These are phyloP conservation scores for Clitopilus hobsonii DNA, from an alignment of 768 basidiomycete genomes.

Conservation along the genomic window DNA sequence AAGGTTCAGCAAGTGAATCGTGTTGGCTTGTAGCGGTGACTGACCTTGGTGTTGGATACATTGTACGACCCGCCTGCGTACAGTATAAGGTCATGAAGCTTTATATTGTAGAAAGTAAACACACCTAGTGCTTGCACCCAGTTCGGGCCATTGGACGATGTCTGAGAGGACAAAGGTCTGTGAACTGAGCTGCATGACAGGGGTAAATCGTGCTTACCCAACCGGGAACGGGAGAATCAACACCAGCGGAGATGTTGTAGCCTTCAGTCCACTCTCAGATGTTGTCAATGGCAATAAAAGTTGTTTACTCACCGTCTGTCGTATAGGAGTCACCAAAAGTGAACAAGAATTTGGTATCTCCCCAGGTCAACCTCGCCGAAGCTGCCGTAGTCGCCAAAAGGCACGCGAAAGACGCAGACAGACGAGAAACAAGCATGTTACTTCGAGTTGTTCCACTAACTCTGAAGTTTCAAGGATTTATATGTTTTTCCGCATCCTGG, in stretches of 20 bases:
- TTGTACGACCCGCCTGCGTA: constrained; percentile 46
- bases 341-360: constrained; percentile 49
- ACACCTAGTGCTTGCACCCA: constrained; percentile 36
- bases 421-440: not conserved
- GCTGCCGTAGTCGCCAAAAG: constrained; percentile 1
- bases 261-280: constrained; percentile 22
- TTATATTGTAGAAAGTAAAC: no score
- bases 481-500: not conserved
- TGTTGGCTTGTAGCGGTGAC: not conserved
- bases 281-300: not conserved
- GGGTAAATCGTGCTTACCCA: constrained; percentile 29
- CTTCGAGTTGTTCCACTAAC: not conserved
- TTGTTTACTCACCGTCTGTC: constrained; percentile 28
- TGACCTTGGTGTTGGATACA: constrained; percentile 45
- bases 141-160: constrained; percentile 58
- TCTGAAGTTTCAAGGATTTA: not conserved
- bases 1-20: not conserved
- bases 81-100: not conserved
- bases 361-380: constrained; percentile 40
- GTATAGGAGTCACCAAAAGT: constrained; percentile 66
- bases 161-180: constrained; percentile 24
- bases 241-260: constrained; percentile 53
- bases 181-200: not conserved
- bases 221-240: constrained; percentile 40
- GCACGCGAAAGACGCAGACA: not conserved